phyloP scores from a whole-genome alignment of 1,284 basidiomycete species.

The Pisolithus thermaeus region DNA sequence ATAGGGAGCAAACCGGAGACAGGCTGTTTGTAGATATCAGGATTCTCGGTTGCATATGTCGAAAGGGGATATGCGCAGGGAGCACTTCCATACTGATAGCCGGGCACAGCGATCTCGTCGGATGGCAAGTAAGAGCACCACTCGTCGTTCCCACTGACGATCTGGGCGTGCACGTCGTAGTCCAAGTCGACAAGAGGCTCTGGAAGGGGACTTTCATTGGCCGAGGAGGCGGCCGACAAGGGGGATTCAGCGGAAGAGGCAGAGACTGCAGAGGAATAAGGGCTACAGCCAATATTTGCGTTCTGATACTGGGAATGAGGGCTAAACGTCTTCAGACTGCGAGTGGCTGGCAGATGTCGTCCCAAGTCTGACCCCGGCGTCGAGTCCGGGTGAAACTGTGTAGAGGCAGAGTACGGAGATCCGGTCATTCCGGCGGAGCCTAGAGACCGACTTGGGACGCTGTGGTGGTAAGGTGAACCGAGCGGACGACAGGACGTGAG shows the following conservation, averaged over 20 bases:
- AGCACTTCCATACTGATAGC: conserved; percentile 20
- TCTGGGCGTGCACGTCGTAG: conserved; percentile 20
- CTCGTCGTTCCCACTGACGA: conserved; percentile 24
- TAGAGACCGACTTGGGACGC: conserved; percentile 6
- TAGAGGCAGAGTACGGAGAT: conserved; percentile 16
- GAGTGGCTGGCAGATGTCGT: conserved; percentile 18
- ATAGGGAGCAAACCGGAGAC: conserved; percentile 28
- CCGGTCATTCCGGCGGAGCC: conserved; percentile 19
- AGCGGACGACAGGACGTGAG: conserved; percentile 12
- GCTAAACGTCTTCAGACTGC: conserved; percentile 16
- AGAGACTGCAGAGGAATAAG: conserved; percentile 27
- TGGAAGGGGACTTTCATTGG: conserved; percentile 30
- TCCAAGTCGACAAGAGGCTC: conserved; percentile 31
- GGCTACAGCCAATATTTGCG: conserved; percentile 20
- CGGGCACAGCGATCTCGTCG: conserved; percentile 18
- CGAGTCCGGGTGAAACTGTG: conserved; percentile 17
- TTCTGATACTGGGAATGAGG: conserved; percentile 18
- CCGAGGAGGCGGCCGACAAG: conserved; percentile 24
- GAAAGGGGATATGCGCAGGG: conserved; percentile 21
- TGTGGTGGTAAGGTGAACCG: conserved; percentile 8
- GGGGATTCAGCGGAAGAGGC: conserved; percentile 29
- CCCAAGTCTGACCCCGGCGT: conserved; percentile 11
- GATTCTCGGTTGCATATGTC: conserved; percentile 16
- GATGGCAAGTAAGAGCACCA: conserved; percentile 23
- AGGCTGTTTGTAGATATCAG: conserved; percentile 30